These are phyloP conservation scores for Polygonum maritimum DNA, from an alignment of 148 eudicot species.

Conservation along the genomic window DNA sequence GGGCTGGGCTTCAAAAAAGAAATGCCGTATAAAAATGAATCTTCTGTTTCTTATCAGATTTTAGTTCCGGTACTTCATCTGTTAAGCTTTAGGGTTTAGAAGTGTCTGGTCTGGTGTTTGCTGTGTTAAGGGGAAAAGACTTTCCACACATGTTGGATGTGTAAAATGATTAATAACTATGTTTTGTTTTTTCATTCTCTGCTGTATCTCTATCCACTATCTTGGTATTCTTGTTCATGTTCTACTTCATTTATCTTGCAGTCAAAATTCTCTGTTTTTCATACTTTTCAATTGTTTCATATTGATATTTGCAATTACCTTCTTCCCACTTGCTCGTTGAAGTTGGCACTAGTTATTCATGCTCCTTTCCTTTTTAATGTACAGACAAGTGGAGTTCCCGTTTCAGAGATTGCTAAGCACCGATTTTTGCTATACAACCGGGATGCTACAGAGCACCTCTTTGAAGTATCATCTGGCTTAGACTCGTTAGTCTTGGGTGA, in stretches of 20 bases:
- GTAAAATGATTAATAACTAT: not conserved
- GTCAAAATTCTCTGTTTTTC: not conserved
- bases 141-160: not conserved
- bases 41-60: not conserved
- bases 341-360: not conserved
- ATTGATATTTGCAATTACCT: not conserved
- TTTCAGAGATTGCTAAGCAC: constrained; percentile 68
- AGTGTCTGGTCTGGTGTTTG: not conserved
- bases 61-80: not conserved
- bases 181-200: not conserved
- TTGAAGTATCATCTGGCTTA: constrained; percentile 91
- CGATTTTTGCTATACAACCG: constrained; percentile 70
- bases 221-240: not conserved
- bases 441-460: constrained; percentile 87
- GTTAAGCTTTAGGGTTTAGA: not conserved
- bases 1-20: not conserved
- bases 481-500: constrained; percentile 91
- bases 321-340: not conserved
- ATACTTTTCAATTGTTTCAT: not conserved
- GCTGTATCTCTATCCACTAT: not conserved
- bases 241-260: not conserved
- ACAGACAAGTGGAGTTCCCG: constrained; percentile 88
- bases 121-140: not conserved
- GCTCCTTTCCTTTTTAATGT: constrained; percentile 11
- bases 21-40: not conserved